Conservation (phyloP, 2,329 filamentous ascomycete species). For the Fusarium pseudonygamai region DNA sequence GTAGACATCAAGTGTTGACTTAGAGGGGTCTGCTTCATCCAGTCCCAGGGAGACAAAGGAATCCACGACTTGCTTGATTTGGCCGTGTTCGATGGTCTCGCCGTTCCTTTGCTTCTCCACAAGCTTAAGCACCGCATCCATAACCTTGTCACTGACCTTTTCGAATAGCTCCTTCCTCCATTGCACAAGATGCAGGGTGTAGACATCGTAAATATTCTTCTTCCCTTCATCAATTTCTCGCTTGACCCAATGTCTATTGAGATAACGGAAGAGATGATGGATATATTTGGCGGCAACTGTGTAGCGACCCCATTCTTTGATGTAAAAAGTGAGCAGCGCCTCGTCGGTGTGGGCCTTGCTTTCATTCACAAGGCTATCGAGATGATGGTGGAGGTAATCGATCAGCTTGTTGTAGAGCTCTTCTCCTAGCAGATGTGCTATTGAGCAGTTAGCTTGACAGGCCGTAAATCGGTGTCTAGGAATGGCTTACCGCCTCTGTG, state of each 20-base stretch:
- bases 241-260: constrained; percentile 99
- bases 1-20: constrained; percentile 96
- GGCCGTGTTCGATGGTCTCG: constrained; percentile 95
- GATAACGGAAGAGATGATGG: constrained; percentile 94
- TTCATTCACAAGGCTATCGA: constrained; percentile 73
- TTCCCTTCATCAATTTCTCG: constrained; percentile 98
- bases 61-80: constrained; percentile 97
- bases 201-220: constrained; percentile 97
- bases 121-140: constrained; percentile 92
- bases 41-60: constrained; percentile 95
- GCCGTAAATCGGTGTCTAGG: not conserved
- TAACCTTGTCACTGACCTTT: constrained; percentile 85
- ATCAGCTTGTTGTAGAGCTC: constrained; percentile 95
- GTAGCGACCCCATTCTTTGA: constrained; percentile 95
- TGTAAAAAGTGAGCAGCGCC: constrained; percentile 90
- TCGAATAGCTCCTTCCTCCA: constrained; percentile 94
- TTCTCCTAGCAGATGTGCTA: constrained; percentile 93
- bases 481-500: constrained; percentile 68
- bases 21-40: constrained; percentile 91
- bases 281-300: constrained; percentile 97
- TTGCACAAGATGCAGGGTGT: constrained; percentile 93
- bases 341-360: constrained; percentile 88
- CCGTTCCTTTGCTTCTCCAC: constrained; percentile 98
- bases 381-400: constrained; percentile 81
- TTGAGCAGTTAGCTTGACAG: constrained; percentile 21